A percentile compares a stretch with the other conserved stretches of the same genome.
phyloP scores from a whole-genome alignment of 345 rosid genomes.

The Salix arbutifolia region DNA sequence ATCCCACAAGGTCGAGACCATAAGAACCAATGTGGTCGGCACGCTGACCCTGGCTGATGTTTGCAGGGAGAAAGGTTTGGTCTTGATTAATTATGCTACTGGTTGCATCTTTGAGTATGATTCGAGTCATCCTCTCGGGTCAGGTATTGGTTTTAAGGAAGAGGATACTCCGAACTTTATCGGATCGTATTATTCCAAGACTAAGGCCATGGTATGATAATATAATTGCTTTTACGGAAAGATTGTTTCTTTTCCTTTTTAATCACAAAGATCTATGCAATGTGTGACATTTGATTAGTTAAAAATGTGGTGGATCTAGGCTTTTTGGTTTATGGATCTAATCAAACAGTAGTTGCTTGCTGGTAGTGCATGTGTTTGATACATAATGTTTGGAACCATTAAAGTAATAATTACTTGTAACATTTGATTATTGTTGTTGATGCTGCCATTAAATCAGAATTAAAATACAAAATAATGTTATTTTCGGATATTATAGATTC shows the following conservation, averaged over 20 bases:
- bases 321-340: background rate
- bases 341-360: background rate
- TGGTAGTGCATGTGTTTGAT: background rate
- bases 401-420: background rate
- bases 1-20: slow-evolving; percentile 87
- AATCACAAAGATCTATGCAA: background rate
- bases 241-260: background rate
- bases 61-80: slow-evolving; percentile 63
- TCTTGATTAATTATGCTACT: slow-evolving; percentile 76
- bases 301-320: background rate
- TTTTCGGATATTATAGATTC: background rate
- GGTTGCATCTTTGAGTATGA: slow-evolving; percentile 94
- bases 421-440: background rate
- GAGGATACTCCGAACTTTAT: slow-evolving; percentile 81
- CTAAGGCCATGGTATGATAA: slow-evolving; percentile 80
- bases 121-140: slow-evolving; percentile 54
- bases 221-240: background rate
- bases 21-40: slow-evolving; percentile 77
- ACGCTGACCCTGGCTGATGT: slow-evolving; percentile 83
- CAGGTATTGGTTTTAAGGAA: slow-evolving; percentile 87
- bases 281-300: background rate
- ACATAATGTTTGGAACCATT: background rate
- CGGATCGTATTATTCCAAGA: slow-evolving; percentile 89
- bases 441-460: background rate
- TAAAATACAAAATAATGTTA: background rate